Evolutionary conservation across 2,329 filamentous ascomycete species (phyloP).

Genomic region (Teratosphaeria viscida): DNA sequence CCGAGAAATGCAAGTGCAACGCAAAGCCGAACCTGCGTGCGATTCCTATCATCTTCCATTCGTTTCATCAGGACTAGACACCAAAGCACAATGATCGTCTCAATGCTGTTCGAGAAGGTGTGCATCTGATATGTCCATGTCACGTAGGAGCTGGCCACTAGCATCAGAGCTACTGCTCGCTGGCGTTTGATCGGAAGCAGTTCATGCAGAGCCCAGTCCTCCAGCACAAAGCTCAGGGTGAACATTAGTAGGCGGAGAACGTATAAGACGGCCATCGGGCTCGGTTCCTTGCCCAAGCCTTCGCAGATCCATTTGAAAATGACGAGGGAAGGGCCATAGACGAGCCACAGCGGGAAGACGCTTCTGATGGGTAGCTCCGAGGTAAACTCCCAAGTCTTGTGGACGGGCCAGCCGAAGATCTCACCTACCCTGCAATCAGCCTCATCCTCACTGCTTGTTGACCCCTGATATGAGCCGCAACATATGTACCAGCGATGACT

Average conservation of each 20-base stretch:
- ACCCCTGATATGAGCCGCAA: not conserved
- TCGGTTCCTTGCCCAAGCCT: conserved; percentile 69
- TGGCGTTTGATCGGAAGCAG: conserved; percentile 64
- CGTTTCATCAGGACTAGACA: conserved; percentile 83
- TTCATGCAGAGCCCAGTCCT: conserved; percentile 96
- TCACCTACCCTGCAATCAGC: conserved; percentile 49
- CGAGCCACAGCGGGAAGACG: conserved; percentile 90
- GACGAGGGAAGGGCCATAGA: conserved; percentile 89
- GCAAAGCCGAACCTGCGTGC: conserved; percentile 65
- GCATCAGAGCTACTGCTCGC: conserved; percentile 62
- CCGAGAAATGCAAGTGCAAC: conserved; percentile 68
- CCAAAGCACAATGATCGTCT: conserved; percentile 89
- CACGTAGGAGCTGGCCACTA: conserved; percentile 92
- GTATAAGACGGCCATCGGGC: conserved; percentile 84
- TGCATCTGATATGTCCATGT: conserved; percentile 99
- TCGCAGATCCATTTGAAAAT: conserved; percentile 87
- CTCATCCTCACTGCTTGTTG: not conserved
- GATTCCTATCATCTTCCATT: conserved; percentile 69
- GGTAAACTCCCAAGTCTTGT: conserved; percentile 86
- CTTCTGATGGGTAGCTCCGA: conserved; percentile 81
- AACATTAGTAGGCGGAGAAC: conserved; percentile 85
- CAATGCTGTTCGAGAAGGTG: conserved; percentile 95
- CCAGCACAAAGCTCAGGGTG: conserved; percentile 83
- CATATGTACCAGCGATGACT: conserved; percentile 72
- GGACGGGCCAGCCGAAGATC: conserved; percentile 84